Evolutionary conservation across 2,329 filamentous ascomycete species (phyloP).

Genomic region (Dactylellina sp.): DNA sequence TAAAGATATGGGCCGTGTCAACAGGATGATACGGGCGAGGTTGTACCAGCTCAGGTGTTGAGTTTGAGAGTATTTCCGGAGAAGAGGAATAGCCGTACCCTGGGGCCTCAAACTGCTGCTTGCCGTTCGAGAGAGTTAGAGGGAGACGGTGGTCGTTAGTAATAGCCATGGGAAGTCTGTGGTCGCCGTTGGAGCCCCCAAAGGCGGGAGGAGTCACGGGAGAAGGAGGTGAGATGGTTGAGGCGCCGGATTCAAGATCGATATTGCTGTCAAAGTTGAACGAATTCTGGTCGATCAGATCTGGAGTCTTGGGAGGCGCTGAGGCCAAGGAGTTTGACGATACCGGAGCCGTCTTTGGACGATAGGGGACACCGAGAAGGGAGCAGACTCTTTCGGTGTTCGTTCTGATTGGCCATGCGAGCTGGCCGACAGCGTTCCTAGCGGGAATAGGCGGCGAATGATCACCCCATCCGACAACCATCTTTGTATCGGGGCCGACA

Average conservation of each 20-base stretch:
- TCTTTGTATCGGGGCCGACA: conserved; percentile 36
- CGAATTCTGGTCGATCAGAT: conserved; percentile 32
- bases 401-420: conserved; percentile 34
- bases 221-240: conserved; percentile 51
- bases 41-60: conserved; percentile 52
- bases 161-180: conserved; percentile 28
- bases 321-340: background rate
- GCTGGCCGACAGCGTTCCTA: conserved; percentile 40
- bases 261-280: conserved; percentile 53
- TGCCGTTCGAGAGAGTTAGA: conserved; percentile 33
- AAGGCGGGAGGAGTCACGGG: conserved; percentile 55
- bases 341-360: conserved; percentile 41
- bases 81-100: conserved; percentile 43
- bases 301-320: conserved; percentile 27
- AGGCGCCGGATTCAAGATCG: conserved; percentile 51
- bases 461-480: conserved; percentile 48
- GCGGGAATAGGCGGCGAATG: conserved; percentile 36
- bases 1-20: conserved; percentile 39
- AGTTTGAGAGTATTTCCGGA: conserved; percentile 37
- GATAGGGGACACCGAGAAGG: conserved; percentile 40
- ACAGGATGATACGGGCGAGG: conserved; percentile 50
- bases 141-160: conserved; percentile 41
- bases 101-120: conserved; percentile 35
- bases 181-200: conserved; percentile 19
- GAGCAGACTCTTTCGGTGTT: conserved; percentile 49